These are phyloP conservation scores for Sphagnum contortum DNA, from an alignment of 225 moss, liverwort and hornwort genomes.

Conservation along the genomic window DNA sequence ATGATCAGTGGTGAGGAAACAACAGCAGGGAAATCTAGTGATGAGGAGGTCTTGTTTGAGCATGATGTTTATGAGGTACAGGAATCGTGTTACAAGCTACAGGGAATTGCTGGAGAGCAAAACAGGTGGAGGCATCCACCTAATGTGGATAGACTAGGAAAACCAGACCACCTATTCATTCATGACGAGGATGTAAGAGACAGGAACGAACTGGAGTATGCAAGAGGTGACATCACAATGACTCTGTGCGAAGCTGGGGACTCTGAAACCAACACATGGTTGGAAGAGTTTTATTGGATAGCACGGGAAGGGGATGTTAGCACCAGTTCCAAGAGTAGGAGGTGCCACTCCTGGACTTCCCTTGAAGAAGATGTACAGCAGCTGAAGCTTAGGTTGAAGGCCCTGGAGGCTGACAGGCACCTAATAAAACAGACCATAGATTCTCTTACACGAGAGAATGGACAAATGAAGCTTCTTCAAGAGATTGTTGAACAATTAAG, in stretches of 20 bases:
- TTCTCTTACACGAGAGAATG: conserved; percentile 59
- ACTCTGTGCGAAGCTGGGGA: too few species aligned
- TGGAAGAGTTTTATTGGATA: too few species aligned
- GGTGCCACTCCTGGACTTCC: neutral
- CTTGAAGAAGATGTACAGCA: conserved; percentile 41
- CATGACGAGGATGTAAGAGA: conserved; percentile 9
- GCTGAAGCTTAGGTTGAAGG: conserved; percentile 45
- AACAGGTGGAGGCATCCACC: conserved; percentile 5
- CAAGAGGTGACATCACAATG: too few species aligned
- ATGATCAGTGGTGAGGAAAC: conserved; percentile 19
- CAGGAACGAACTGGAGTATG: too few species aligned
- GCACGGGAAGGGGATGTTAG: neutral
- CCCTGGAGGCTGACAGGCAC: conserved; percentile 63
- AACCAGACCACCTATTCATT: conserved; percentile 31
- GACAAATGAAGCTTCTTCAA: conserved; percentile 68
- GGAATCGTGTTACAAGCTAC: conserved; percentile 13
- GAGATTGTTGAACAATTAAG: conserved; percentile 51
- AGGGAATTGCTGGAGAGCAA: conserved; percentile 1
- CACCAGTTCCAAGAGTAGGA: conserved; percentile 16
- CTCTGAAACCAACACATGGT: too few species aligned
- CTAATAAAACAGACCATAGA: conserved; percentile 71
- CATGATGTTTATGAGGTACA: conserved; percentile 80
- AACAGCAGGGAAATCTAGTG: conserved; percentile 7
- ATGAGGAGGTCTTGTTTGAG: conserved; percentile 36
- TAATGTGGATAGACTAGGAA: conserved; percentile 38